Evolutionary conservation across 768 basidiomycete genomes (phyloP).

Genomic region (Kwoniella sp.): DNA sequence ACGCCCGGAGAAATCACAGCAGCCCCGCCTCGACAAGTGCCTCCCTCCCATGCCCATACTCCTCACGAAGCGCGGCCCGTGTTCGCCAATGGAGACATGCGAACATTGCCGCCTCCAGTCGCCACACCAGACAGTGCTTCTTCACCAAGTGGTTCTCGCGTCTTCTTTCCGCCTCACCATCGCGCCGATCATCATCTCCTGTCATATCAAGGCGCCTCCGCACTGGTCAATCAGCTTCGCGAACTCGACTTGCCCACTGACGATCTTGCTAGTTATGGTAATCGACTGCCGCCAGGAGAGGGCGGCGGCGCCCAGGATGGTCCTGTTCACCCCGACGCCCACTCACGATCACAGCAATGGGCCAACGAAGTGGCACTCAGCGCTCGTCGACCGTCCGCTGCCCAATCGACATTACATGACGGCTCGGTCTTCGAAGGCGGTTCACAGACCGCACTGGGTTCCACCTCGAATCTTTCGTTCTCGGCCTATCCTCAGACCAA

Average conservation of each 20-base stretch:
- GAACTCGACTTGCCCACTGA: constrained; percentile 56
- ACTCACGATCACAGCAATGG: constrained; percentile 21
- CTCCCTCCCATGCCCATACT: constrained; percentile 47
- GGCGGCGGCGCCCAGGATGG: too few relatives aligned
- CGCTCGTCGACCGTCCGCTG: constrained; percentile 25
- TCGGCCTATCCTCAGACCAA: constrained; percentile 32
- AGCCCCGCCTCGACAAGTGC: constrained; percentile 38
- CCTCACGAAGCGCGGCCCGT: constrained; percentile 46
- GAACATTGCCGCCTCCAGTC: constrained; percentile 46
- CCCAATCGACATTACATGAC: constrained; percentile 50
- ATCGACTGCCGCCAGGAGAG: constrained; percentile 38
- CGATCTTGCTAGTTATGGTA: constrained; percentile 53
- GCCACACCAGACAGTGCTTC: constrained; percentile 37
- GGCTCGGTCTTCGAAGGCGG: constrained; percentile 54
- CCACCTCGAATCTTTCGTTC: constrained; percentile 17
- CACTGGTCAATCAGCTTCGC: constrained; percentile 54
- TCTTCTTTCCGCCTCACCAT: constrained; percentile 52
- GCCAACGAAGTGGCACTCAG: constrained; percentile 15
- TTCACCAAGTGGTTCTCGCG: not conserved
- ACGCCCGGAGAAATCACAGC: constrained; percentile 26
- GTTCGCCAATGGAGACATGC: constrained; percentile 51
- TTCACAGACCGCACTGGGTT: constrained; percentile 21
- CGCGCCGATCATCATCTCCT: constrained; percentile 54
- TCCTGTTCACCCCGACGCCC: too few relatives aligned
- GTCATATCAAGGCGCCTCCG: constrained; percentile 38